Evolutionary conservation across 169 alveolate species (phyloP).

Genomic region (Amoebophrya sp.): DNA sequence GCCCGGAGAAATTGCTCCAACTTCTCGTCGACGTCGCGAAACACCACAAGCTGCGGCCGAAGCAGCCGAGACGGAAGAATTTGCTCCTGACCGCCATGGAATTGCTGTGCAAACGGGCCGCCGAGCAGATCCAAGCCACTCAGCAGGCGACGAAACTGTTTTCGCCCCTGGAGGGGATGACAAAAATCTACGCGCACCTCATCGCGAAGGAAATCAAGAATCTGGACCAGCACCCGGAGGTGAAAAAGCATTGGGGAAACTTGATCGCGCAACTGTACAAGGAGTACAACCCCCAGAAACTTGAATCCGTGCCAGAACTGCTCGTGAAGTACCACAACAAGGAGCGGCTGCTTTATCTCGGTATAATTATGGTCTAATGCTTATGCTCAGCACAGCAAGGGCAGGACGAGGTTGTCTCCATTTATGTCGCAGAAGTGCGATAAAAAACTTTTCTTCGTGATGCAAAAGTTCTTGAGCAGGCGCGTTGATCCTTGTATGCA

Average conservation of each 20-base stretch:
- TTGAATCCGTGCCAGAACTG: neutral
- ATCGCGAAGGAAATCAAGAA: neutral
- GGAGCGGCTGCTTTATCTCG: neutral
- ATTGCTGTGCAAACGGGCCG: neutral
- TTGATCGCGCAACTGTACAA: neutral
- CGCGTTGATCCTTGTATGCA: too few relatives aligned
- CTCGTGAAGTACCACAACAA: neutral
- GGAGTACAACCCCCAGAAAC: neutral
- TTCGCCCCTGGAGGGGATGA: neutral
- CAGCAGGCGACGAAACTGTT: conserved; percentile 6
- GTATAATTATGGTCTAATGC: too few relatives aligned
- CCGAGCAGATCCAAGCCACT: neutral
- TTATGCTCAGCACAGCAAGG: too few relatives aligned
- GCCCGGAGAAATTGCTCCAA: neutral
- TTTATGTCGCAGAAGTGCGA: too few relatives aligned
- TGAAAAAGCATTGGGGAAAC: neutral
- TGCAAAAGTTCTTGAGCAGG: too few relatives aligned
- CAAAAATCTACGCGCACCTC: neutral
- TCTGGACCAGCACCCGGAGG: neutral
- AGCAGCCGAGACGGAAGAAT: neutral
- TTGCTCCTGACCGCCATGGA: neutral
- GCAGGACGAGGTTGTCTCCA: too few relatives aligned
- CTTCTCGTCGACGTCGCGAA: neutral
- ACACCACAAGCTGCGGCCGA: neutral
- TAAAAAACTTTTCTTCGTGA: too few relatives aligned